Evolutionary conservation across 805 yeast genomes (phyloP).

Genomic region (Cephaloascus albidus): DNA sequence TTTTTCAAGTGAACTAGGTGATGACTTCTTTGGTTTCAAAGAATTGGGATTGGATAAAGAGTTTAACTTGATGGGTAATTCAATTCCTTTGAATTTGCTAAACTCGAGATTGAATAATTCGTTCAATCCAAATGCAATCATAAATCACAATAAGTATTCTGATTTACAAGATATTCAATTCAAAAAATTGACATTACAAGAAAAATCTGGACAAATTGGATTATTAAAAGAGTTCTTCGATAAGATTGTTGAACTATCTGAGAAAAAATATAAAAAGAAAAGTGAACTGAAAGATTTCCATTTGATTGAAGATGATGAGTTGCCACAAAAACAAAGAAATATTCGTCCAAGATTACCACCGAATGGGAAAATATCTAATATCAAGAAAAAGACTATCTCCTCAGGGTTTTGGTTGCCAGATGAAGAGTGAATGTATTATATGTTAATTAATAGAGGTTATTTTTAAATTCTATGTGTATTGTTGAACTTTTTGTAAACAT

Average conservation of each 20-base stretch:
- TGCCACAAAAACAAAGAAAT: slow-evolving; percentile 71
- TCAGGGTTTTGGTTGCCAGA: slow-evolving; percentile 46
- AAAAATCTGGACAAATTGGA: slow-evolving; percentile 46
- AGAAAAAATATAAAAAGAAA: slow-evolving; percentile 27
- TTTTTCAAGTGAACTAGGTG: slow-evolving; percentile 88
- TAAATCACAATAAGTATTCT: slow-evolving; percentile 47
- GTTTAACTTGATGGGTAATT: slow-evolving; percentile 70
- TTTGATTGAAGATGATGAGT: slow-evolving; percentile 74
- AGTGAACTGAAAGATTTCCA: slow-evolving; percentile 26
- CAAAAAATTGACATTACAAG: slow-evolving; percentile 40
- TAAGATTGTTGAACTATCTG: slow-evolving; percentile 28
- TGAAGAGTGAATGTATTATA: slow-evolving; percentile 7
- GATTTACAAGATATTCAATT: slow-evolving; percentile 53
- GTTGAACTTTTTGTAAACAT: too few species aligned
- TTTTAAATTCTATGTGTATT: too few species aligned
- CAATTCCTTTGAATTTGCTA: slow-evolving; percentile 83
- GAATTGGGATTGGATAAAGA: slow-evolving; percentile 92
- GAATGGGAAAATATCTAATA: slow-evolving; percentile 68
- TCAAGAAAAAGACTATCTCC: slow-evolving; percentile 54
- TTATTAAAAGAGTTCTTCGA: slow-evolving; percentile 45
- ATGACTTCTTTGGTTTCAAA: slow-evolving; percentile 95
- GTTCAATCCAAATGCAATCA: slow-evolving; percentile 30
- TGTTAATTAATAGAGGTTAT: too few species aligned
- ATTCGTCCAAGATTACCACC: slow-evolving; percentile 81
- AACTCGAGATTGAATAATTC: slow-evolving; percentile 66